These are phyloP conservation scores for Candida gorgasii DNA, from an alignment of 805 yeast species.

Conservation along the genomic window DNA sequence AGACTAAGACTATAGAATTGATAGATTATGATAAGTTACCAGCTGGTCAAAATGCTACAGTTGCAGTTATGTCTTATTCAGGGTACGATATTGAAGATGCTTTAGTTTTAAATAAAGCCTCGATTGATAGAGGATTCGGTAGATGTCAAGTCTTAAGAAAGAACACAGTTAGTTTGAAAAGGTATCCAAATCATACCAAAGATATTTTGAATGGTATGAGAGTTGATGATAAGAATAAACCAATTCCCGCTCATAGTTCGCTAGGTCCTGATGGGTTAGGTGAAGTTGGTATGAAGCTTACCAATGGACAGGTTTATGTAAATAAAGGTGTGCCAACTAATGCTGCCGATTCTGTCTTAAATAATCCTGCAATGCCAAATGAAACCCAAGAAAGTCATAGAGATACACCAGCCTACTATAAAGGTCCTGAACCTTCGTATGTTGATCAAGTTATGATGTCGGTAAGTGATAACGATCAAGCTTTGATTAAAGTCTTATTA, in stretches of 20 bases:
- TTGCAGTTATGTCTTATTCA: constrained; percentile 98
- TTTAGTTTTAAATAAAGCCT: constrained; percentile 86
- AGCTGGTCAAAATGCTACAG: constrained; percentile 98
- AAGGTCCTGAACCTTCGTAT: constrained; percentile 94
- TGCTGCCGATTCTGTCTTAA: constrained; percentile 64
- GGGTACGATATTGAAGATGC: constrained; percentile 99
- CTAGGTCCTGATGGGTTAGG: constrained; percentile 96
- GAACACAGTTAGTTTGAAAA: constrained; percentile 83
- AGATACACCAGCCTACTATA: constrained; percentile 88
- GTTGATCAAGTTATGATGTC: constrained; percentile 98
- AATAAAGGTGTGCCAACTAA: constrained; percentile 91
- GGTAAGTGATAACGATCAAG: constrained; percentile 92
- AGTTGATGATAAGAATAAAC: constrained; percentile 75
- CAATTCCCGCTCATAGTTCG: constrained; percentile 82
- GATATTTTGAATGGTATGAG: constrained; percentile 92
- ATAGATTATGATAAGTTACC: constrained; percentile 95
- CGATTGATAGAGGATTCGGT: constrained; percentile 95
- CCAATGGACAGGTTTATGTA: constrained; percentile 90
- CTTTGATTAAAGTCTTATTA: constrained; percentile 84
- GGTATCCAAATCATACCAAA: constrained; percentile 91
- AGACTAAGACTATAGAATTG: constrained; percentile 93
- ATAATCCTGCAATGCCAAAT: constrained; percentile 15
- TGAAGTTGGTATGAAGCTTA: constrained; percentile 89
- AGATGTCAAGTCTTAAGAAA: constrained; percentile 95
- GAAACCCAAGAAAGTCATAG: constrained; percentile 49